A percentile compares a stretch with the other conserved stretches of the same genome.
These are phyloP conservation scores for Kodamaea neixiangensis DNA, from an alignment of 805 yeast genomes.

Conservation along the genomic window DNA sequence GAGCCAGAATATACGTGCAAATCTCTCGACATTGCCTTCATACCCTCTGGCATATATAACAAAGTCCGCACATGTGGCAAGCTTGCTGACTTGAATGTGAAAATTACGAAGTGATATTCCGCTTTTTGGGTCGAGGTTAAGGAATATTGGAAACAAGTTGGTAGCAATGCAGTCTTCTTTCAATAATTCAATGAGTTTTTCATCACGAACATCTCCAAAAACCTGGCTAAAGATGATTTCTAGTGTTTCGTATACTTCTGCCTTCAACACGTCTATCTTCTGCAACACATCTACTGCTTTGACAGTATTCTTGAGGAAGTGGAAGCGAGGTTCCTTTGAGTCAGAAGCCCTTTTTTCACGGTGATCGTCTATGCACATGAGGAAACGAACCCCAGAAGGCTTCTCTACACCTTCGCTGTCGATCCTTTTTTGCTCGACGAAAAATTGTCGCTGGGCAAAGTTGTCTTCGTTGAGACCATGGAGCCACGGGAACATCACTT, in stretches of 20 bases:
- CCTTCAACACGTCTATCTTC: conserved; percentile 45
- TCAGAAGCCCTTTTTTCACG: conserved; percentile 2
- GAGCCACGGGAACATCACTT: conserved; percentile 82
- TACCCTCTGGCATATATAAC: conserved; percentile 54
- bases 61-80: conserved; percentile 72
- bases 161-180: conserved; percentile 46
- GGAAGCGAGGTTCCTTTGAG: not conserved
- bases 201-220: conserved; percentile 23
- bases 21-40: conserved; percentile 17
- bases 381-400: conserved; percentile 36
- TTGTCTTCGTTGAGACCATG: conserved; percentile 71
- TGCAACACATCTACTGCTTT: conserved; percentile 55
- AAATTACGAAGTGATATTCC: conserved; percentile 83
- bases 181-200: conserved; percentile 26
- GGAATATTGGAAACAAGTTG: conserved; percentile 53
- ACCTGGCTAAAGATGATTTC: conserved; percentile 21
- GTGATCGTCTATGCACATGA: conserved; percentile 35
- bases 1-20: conserved; percentile 37
- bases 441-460: conserved; percentile 53
- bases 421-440: conserved; percentile 29
- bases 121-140: conserved; percentile 62
- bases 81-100: conserved; percentile 81
- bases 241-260: conserved; percentile 29
- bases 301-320: conserved; percentile 52
- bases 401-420: conserved; percentile 11